Evolutionary conservation across 2,329 filamentous ascomycete species (phyloP), one percentile per base, ranked within the genome.

Genomic region (Capronia coronata): DNA sequence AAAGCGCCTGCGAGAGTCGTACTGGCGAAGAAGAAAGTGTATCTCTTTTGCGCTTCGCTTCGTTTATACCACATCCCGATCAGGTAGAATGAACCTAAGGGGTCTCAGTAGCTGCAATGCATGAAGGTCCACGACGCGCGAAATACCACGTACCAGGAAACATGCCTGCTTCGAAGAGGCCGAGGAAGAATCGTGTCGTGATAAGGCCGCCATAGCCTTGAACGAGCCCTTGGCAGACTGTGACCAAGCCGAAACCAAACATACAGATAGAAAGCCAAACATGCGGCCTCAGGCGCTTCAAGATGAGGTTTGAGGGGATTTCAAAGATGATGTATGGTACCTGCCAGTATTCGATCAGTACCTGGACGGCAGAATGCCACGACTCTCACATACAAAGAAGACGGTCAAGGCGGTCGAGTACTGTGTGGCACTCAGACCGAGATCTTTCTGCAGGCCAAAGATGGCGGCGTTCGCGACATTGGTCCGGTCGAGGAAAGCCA

Each of bases 1-100:
- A 83, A 83, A 1, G 79, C 79, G 39, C 79, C 79, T 1, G 80
- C 78, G 1, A 80, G 69, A 1, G 76, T 78, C 1, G 79, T 78
- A 6, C 75, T 87, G 62, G 79, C 83, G 74, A 97, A 97, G 75
- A 97, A 70, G 73, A 97, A 90, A 13, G 83, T 86, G 70, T 90
- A 96, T 23, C 93, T 82, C 62, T 88, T 87, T 68, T 97, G 91
- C 1, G 90, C 88, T 69, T 97, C 93, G 38, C 75, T 75, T 52
- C 91, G 81, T 52, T 83, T 82, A 62, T 97, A 98, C 89, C 86
- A 94, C 68, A 74, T 74, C 5, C 71, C 68, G n/a, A 74, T 73
- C 37, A 63, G 51, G 46, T 64, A 64, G 39, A 63, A 60, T 38
- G 51, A 58, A 11, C 58, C 51, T 49, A 38, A 22, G 38, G 8